Percentiles rank a stretch among this genome's conserved stretches.
phyloP scores from a whole-genome alignment of 2,329 filamentous ascomycete genomes.

The Nothomitra cinnamomea region DNA sequence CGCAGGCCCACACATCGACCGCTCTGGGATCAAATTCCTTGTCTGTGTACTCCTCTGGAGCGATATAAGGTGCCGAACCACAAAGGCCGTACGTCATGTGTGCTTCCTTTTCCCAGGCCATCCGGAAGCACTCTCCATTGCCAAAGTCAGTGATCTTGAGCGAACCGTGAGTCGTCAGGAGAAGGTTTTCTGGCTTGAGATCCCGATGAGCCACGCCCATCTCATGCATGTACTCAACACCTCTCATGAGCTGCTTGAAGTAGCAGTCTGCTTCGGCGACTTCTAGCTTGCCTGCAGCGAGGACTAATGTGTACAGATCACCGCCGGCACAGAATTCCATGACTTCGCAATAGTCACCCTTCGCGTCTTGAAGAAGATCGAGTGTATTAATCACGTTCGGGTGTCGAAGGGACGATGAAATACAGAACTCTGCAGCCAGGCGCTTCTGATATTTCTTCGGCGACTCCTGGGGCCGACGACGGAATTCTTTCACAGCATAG shows the following conservation, averaged over 20 bases:
- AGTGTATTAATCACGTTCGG: constrained; percentile 97
- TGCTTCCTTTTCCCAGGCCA: constrained; percentile 97
- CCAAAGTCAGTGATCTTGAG: constrained; percentile 98
- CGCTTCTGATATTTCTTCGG: constrained; percentile 97
- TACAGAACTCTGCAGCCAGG: constrained; percentile 93
- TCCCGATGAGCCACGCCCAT: constrained; percentile 98
- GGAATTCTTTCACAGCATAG: constrained; percentile 96
- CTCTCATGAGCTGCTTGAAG: constrained; percentile 98
- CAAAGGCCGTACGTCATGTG: constrained; percentile 97
- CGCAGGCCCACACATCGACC: constrained; percentile 97
- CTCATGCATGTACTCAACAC: constrained; percentile 97
- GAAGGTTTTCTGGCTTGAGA: constrained; percentile 88
- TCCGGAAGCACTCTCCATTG: constrained; percentile 96
- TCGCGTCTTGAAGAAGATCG: constrained; percentile 85
- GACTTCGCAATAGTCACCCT: constrained; percentile 95
- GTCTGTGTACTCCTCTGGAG: constrained; percentile 88
- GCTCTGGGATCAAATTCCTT: constrained; percentile 93
- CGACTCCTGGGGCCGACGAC: constrained; percentile 81
- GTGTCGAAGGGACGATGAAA: constrained; percentile 88
- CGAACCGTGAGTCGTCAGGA: constrained; percentile 79
- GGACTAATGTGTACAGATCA: constrained; percentile 83
- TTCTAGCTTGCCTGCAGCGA: constrained; percentile 81
- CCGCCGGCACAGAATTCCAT: constrained; percentile 99
- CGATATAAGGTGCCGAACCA: constrained; percentile 92
- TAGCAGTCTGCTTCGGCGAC: constrained; percentile 91